A percentile compares a stretch with the other conserved stretches of the same genome.
Evolutionary conservation across 257 asterid genomes (phyloP).

Genomic region (Solanum virginianum): DNA sequence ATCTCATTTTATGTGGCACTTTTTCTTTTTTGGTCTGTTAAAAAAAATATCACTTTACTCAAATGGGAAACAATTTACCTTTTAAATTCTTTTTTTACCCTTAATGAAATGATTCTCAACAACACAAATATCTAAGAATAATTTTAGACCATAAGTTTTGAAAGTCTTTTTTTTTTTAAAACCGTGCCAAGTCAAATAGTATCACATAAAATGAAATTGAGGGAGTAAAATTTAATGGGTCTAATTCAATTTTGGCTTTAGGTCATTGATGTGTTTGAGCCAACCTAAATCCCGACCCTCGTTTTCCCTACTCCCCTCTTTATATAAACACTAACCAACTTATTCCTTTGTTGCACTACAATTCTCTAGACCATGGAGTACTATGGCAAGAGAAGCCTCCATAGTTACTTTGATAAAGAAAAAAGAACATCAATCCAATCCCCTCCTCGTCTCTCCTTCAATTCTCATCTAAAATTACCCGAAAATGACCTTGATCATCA

Average conservation of each 20-base stretch:
- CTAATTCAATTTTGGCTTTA: background rate
- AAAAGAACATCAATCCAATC: conserved; percentile 14
- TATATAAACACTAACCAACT: background rate
- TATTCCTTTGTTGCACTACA: background rate
- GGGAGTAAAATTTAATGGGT: too few species aligned
- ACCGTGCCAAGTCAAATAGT: too few species aligned
- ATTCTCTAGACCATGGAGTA: conserved; percentile 29
- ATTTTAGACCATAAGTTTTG: too few species aligned
- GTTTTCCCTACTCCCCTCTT: background rate
- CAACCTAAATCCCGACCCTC: background rate
- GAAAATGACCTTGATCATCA: conserved; percentile 32
- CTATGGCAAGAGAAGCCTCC: conserved; percentile 21
- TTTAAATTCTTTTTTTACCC: too few species aligned
- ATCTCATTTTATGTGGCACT: too few species aligned
- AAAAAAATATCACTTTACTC: too few species aligned
- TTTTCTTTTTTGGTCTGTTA: too few species aligned
- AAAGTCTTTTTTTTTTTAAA: too few species aligned
- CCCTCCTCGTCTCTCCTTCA: conserved; percentile 33
- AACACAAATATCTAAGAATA: too few species aligned
- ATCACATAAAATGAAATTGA: too few species aligned
- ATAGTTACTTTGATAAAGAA: conserved; percentile 25
- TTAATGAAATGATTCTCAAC: too few species aligned
- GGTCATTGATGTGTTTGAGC: background rate
- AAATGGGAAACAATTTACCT: too few species aligned
- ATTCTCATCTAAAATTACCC: conserved; percentile 18